Evolutionary conservation across 495 filamentous ascomycete species (phyloP).

Genomic region (Achaetomiella virescens): DNA sequence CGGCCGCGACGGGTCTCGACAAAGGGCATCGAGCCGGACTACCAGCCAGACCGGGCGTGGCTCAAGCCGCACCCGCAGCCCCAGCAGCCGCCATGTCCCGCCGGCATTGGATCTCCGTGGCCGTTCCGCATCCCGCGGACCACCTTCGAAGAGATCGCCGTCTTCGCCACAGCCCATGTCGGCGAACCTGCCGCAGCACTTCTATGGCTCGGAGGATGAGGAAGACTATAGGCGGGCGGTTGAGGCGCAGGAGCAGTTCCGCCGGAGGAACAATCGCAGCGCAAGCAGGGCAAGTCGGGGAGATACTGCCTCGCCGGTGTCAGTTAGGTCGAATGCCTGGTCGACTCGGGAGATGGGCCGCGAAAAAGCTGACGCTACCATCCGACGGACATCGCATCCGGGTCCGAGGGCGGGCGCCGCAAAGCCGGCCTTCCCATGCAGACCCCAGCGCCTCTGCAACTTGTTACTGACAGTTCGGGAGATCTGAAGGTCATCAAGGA

Average conservation of each 20-base stretch:
- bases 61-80: slow-evolving; percentile 34
- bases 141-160: slow-evolving; percentile 61
- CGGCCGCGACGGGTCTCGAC: slow-evolving; percentile 30
- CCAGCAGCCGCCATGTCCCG: slow-evolving; percentile 35
- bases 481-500: slow-evolving; percentile 44
- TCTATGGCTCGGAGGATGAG: slow-evolving; percentile 47
- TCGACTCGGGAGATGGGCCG: slow-evolving; percentile 31
- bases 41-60: slow-evolving; percentile 37
- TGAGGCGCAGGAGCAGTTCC: slow-evolving; percentile 55
- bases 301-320: slow-evolving; percentile 19
- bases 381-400: slow-evolving; percentile 31
- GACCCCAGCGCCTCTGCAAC: slow-evolving; percentile 30
- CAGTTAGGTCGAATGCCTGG: slow-evolving; percentile 15
- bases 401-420: slow-evolving; percentile 11
- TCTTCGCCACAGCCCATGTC: slow-evolving; percentile 73
- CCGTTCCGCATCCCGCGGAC: slow-evolving; percentile 46
- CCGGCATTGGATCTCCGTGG: slow-evolving; percentile 49
- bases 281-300: slow-evolving; percentile 43
- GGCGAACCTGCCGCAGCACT: slow-evolving; percentile 33
- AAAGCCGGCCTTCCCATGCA: slow-evolving; percentile 19
- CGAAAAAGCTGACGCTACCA: slow-evolving; percentile 46
- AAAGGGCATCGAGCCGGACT: slow-evolving; percentile 37
- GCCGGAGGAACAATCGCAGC: slow-evolving; percentile 53
- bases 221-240: slow-evolving; percentile 55
- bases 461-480: slow-evolving; percentile 26